Percentiles rank a stretch among this genome's conserved stretches.
These are phyloP conservation scores for Lepidopterella palustris DNA, from an alignment of 495 filamentous ascomycete genomes.

Conservation along the genomic window DNA sequence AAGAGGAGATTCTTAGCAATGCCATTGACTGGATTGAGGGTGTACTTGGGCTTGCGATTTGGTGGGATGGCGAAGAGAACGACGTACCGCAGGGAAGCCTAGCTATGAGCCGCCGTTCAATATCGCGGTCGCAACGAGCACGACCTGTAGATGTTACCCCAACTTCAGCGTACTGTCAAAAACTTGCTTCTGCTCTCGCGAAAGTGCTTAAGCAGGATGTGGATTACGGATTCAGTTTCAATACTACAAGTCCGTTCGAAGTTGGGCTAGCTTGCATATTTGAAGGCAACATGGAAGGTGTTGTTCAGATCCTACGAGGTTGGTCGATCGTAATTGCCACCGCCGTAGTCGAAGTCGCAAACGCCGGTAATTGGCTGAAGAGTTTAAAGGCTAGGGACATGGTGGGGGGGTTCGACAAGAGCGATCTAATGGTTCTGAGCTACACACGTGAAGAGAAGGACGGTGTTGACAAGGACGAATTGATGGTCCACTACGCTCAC, in stretches of 20 bases:
- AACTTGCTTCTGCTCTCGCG: conserved; percentile 47
- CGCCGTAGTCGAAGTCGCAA: conserved; percentile 72
- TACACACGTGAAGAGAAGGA: conserved; percentile 40
- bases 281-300: conserved; percentile 66
- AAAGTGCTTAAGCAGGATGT: conserved; percentile 42
- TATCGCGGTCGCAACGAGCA: conserved; percentile 25
- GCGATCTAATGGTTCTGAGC: conserved; percentile 57
- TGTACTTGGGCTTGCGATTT: conserved; percentile 67
- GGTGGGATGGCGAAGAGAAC: conserved; percentile 79
- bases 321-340: conserved; percentile 74
- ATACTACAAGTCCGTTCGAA: conserved; percentile 64
- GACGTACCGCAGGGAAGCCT: conserved; percentile 37
- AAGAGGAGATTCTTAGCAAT: conserved; percentile 58
- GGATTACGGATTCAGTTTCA: conserved; percentile 56
- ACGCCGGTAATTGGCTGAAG: conserved; percentile 66
- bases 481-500: conserved; percentile 65
- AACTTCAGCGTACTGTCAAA: conserved; percentile 47
- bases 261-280: conserved; percentile 73
- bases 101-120: conserved; percentile 32
- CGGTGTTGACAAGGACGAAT: conserved; percentile 51
- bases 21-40: conserved; percentile 86
- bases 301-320: conserved; percentile 61
- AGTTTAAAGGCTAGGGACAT: conserved; percentile 31
- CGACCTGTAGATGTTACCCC: conserved; percentile 43
- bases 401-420: conserved; percentile 46